Base-by-base conservation (phyloP, 371 early-diverging fungal genomes). In the Ecytonucleospora hepatopenaei region DNA sequence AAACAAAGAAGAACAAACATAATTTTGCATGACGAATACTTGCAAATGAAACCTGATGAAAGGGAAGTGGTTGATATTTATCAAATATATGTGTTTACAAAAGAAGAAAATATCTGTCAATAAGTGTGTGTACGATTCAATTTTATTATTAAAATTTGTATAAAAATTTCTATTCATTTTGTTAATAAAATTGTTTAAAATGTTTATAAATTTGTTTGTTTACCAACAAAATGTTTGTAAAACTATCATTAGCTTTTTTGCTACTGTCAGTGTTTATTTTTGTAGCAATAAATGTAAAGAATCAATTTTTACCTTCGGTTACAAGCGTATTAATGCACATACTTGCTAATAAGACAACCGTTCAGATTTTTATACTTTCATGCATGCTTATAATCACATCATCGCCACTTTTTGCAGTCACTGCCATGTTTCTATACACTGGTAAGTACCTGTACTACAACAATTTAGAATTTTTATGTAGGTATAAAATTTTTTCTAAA, bases 61-160 rank as follows among this genome's bases (percentile, higher is more conserved):
- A 8, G 65, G 15, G 64, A 71, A 40, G 74, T 77, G 58, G 69
- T 75, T 21, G 74, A 72, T 56, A 53, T 77, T 40, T 76, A 80
- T 64, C 59, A 62, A 40, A 60, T 71, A 24, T 19, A 71, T 1
- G 76, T 69, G 15, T 80, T 68, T 65, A 59, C 68, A 61, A 80
- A 74, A 60, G 33, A 46, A 24, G 21, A 26, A 49, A 8, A 3
- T 24, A 21, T 23, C 51, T 46, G 35, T 33, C 53, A 53, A 54
- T 54, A 59, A 67, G 40, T 12, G 17, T 40, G 5, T 12, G 5
- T 40, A 40, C 17, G 17, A n/a, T n/a, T n/a, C n/a, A n/a, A n/a
- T n/a, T n/a, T n/a, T n/a, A n/a, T n/a, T n/a, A n/a, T n/a, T n/a
- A n/a, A n/a, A n/a, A n/a, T n/a, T n/a, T n/a, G n/a, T n/a, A n/a